These are phyloP conservation scores for Cadophora luteo-olivacea DNA, from an alignment of 2,329 filamentous ascomycete species.

Conservation along the genomic window DNA sequence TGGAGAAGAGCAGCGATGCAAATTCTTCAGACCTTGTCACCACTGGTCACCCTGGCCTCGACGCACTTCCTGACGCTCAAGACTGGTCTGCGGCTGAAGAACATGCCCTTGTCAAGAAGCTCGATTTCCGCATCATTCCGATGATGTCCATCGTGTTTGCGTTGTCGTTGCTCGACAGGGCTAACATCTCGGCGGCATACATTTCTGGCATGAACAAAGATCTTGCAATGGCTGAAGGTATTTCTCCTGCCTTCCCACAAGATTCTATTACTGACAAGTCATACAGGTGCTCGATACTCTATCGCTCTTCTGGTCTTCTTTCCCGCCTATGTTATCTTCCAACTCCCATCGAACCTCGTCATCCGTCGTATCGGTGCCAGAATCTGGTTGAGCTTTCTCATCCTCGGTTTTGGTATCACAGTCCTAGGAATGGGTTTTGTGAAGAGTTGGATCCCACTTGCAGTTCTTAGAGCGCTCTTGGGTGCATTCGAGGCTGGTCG, in stretches of 20 bases:
- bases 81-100: slow-evolving; percentile 2
- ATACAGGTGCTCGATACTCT: slow-evolving; percentile 3
- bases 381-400: slow-evolving; percentile 3
- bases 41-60: too few species aligned
- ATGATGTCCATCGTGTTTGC: slow-evolving; percentile 11
- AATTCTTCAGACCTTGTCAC: too few species aligned
- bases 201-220: slow-evolving; percentile 14
- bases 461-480: not conserved
- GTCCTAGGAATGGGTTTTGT: slow-evolving; percentile 4
- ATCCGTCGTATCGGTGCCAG: slow-evolving; percentile 5
- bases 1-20: too few species aligned
- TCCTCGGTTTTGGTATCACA: not conserved
- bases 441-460: not conserved
- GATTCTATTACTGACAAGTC: not conserved
- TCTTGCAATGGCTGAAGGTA: slow-evolving; percentile 7
- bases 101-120: not conserved
- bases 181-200: slow-evolving; percentile 8
- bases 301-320: slow-evolving; percentile 16
- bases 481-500: slow-evolving; percentile 11
- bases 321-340: slow-evolving; percentile 6
- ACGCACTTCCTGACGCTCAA: too few species aligned
- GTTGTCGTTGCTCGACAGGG: slow-evolving; percentile 9
- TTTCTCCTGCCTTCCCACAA: too few species aligned
- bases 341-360: slow-evolving; percentile 8
- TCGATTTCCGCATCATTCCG: slow-evolving; percentile 12